A percentile compares a stretch with the other conserved stretches of the same genome.
Evolutionary conservation across 176 grass and related monocot genomes (phyloP).

Genomic region (Oropetium thomaeum): DNA sequence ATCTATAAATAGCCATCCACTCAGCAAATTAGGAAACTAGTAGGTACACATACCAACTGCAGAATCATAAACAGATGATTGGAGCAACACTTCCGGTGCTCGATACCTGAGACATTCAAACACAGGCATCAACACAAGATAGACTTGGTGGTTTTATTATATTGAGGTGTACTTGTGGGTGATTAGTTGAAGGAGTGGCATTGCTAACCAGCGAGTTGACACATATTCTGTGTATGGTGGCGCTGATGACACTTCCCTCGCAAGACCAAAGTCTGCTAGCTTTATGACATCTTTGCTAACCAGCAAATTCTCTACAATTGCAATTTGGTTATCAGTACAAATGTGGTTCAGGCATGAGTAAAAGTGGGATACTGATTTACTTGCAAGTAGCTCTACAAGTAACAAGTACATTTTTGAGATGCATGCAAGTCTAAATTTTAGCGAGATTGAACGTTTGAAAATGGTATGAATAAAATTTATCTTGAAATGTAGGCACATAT

Average conservation of each 20-base stretch:
- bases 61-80: slow-evolving; percentile 85
- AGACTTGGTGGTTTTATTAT: slow-evolving; percentile 6
- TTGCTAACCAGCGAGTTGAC: slow-evolving; percentile 81
- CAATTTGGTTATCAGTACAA: slow-evolving; percentile 16
- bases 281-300: slow-evolving; percentile 92
- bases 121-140: slow-evolving; percentile 29
- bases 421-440: neutral
- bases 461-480: neutral
- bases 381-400: neutral
- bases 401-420: neutral
- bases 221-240: slow-evolving; percentile 99
- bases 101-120: slow-evolving; percentile 71
- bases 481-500: neutral
- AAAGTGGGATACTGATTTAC: neutral
- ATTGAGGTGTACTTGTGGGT: neutral
- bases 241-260: slow-evolving; percentile 77
- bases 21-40: slow-evolving; percentile 31
- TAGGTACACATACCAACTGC: slow-evolving; percentile 69
- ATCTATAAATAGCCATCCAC: neutral
- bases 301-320: slow-evolving; percentile 76
- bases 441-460: neutral
- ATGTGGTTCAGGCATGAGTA: neutral
- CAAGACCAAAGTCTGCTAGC: slow-evolving; percentile 96
- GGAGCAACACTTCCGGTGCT: slow-evolving; percentile 94
- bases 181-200: neutral